These are phyloP conservation scores for Metschnikowia borealis DNA, from an alignment of 805 yeast genomes.

Conservation along the genomic window DNA sequence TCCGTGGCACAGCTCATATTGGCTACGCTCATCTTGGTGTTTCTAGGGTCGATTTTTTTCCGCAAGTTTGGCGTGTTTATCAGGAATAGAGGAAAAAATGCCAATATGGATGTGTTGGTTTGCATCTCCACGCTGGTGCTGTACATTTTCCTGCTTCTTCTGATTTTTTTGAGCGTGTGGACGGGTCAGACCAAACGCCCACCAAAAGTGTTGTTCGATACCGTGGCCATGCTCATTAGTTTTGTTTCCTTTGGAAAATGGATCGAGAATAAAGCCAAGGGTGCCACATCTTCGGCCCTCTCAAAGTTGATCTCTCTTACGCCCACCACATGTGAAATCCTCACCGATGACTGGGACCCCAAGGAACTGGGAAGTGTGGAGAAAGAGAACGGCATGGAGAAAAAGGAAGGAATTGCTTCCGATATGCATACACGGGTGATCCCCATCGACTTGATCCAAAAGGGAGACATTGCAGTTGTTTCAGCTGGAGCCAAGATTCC, in stretches of 20 bases:
- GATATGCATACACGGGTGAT: constrained; percentile 45
- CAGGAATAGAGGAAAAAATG: constrained; percentile 50
- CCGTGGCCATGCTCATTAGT: constrained; percentile 76
- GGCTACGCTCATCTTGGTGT: constrained; percentile 58
- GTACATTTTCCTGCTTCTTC: constrained; percentile 64
- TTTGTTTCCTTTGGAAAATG: constrained; percentile 89
- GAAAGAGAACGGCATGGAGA: neutral
- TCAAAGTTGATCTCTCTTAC: constrained; percentile 75
- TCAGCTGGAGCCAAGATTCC: constrained; percentile 87
- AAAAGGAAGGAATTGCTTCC: constrained; percentile 10
- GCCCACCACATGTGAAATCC: constrained; percentile 70
- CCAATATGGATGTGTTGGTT: constrained; percentile 91
- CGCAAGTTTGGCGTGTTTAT: constrained; percentile 61
- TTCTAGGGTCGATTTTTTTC: constrained; percentile 66
- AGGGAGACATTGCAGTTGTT: constrained; percentile 70
- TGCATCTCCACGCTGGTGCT: constrained; percentile 79
- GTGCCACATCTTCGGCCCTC: constrained; percentile 86
- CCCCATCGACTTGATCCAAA: constrained; percentile 74
- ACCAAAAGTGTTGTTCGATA: constrained; percentile 79
- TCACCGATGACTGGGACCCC: constrained; percentile 36
- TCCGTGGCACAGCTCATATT: constrained; percentile 57
- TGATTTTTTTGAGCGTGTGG: constrained; percentile 51
- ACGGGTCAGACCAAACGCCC: constrained; percentile 37
- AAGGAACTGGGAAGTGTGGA: constrained; percentile 5
- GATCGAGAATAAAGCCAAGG: constrained; percentile 88